A percentile compares a stretch with the other conserved stretches of the same genome.
Conservation (phyloP, 2,329 filamentous ascomycete species). For the Endoconidiophora polonica region DNA sequence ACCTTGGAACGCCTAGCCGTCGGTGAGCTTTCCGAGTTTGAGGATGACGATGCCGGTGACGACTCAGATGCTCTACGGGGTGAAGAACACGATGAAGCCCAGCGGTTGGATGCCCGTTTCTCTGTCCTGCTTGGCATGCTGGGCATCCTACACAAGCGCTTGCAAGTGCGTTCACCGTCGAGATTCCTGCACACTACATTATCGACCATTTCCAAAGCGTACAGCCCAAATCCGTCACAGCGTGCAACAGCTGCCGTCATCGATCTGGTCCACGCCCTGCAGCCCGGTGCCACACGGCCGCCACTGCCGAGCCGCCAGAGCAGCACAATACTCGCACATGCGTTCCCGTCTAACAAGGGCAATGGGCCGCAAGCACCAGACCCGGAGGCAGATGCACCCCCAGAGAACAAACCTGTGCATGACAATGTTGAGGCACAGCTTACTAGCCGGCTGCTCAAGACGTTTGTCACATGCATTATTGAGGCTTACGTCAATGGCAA, state of each 20-base stretch:
- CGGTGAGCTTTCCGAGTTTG: conserved; percentile 19
- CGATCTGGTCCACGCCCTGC: conserved; percentile 52
- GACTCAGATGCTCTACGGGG: conserved; percentile 20
- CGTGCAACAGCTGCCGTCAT: conserved; percentile 44
- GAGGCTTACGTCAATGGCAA: conserved; percentile 54
- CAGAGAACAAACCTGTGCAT: conserved; percentile 25
- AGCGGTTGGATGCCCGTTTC: conserved; percentile 27
- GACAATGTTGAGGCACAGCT: conserved; percentile 42
- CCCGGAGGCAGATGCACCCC: conserved; percentile 30
- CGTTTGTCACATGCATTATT: conserved; percentile 61
- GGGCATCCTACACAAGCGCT: conserved; percentile 52
- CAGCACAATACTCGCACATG: conserved; percentile 32
- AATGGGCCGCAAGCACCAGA: conserved; percentile 35
- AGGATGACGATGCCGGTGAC: conserved; percentile 23
- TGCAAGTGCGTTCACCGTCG: conserved; percentile 63
- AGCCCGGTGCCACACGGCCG: conserved; percentile 45
- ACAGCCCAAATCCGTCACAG: conserved; percentile 47
- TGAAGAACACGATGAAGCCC: conserved; percentile 16
- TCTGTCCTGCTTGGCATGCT: conserved; percentile 55
- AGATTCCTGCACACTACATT: conserved; percentile 65
- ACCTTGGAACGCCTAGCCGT: conserved; percentile 39
- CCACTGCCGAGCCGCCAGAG: conserved; percentile 42
- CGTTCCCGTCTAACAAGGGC: conserved; percentile 4
- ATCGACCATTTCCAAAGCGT: conserved; percentile 51
- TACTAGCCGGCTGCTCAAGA: conserved; percentile 49